Conservation (phyloP, 179 eudicot species). For the Beta corolliflora region DNA sequence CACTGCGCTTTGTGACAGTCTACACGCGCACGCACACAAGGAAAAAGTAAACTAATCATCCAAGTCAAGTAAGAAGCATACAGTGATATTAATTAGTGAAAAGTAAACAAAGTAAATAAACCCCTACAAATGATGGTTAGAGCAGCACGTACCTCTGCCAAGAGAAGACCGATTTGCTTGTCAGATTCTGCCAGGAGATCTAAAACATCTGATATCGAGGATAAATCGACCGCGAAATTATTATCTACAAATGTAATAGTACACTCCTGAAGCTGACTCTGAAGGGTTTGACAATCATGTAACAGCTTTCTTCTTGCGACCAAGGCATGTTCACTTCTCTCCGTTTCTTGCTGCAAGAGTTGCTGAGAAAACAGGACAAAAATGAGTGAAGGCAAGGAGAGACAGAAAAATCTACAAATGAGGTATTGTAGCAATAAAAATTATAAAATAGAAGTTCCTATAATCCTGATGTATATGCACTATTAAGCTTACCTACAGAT, state of each 20-base stretch:
- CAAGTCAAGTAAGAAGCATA: too few species aligned
- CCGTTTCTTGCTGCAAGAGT: conserved; percentile 57
- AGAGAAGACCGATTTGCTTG: conserved; percentile 52
- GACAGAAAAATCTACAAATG: background rate
- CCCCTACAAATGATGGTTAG: background rate
- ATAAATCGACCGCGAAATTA: conserved; percentile 47
- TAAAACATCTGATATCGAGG: conserved; percentile 48
- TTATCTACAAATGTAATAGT: conserved; percentile 43
- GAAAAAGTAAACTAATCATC: too few species aligned
- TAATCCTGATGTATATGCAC: too few species aligned
- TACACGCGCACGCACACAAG: too few species aligned
- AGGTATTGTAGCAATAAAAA: background rate
- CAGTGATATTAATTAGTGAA: too few species aligned
- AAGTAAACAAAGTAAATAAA: too few species aligned
- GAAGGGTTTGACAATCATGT: conserved; percentile 70
- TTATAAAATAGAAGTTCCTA: too few species aligned
- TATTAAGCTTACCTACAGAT: background rate
- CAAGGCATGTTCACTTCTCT: conserved; percentile 34
- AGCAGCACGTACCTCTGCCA: conserved; percentile 51
- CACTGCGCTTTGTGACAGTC: too few species aligned
- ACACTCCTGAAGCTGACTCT: conserved; percentile 62
- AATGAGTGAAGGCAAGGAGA: conserved; percentile 12
- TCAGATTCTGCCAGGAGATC: conserved; percentile 64
- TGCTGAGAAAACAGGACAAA: conserved; percentile 42
- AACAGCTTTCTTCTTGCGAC: conserved; percentile 58